Percentiles rank a stretch among this genome's conserved stretches.
Evolutionary conservation across 129 eudicot species (phyloP).

Genomic region (Escallonia herrerae): DNA sequence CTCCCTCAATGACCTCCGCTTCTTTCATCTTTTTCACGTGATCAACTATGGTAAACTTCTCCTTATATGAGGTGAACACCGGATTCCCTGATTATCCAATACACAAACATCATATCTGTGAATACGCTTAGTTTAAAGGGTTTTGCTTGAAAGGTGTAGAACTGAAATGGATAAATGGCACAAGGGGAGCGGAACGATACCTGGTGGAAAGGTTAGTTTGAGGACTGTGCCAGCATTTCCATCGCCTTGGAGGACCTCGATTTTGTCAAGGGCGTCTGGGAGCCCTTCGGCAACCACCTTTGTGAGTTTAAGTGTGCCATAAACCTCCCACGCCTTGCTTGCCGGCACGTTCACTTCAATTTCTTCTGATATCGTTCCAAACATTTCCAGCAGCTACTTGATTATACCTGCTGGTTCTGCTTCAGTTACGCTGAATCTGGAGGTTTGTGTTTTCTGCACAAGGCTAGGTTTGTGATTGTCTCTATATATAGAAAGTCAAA

Average conservation of each 20-base stretch:
- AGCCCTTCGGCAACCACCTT: conserved; percentile 5
- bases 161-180: too few species aligned
- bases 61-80: too few species aligned
- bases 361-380: conserved; percentile 22
- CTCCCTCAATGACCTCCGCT: too few species aligned
- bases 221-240: conserved; percentile 24
- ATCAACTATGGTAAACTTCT: too few species aligned
- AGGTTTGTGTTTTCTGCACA: not conserved
- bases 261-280: conserved; percentile 7
- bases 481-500: not conserved
- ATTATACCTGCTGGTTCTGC: not conserved
- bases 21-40: too few species aligned
- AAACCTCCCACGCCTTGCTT: conserved; percentile 31
- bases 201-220: conserved; percentile 11
- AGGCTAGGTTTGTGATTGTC: not conserved
- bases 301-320: conserved; percentile 20
- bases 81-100: too few species aligned
- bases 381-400: not conserved
- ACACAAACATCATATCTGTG: too few species aligned
- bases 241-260: conserved; percentile 27
- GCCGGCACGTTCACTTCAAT: conserved; percentile 29
- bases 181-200: not conserved
- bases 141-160: too few species aligned
- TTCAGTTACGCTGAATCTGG: not conserved
- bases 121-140: too few species aligned